Conservation (phyloP, 306 rosid species). For the Fagus crenata region DNA sequence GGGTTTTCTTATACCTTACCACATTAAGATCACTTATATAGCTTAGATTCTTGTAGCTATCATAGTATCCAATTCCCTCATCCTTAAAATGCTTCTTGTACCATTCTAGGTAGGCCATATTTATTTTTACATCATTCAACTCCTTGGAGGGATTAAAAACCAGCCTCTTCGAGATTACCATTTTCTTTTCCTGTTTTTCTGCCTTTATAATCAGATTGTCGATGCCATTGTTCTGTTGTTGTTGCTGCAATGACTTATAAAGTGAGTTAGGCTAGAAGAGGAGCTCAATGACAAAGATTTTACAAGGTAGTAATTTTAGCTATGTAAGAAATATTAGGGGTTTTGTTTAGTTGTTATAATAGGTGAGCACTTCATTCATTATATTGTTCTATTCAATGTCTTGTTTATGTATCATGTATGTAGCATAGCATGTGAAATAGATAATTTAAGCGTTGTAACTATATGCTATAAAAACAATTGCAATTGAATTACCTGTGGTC, state of each 20-base stretch:
- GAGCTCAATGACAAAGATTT: neutral
- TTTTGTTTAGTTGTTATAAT: no score
- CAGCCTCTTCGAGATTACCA: conserved; percentile 1
- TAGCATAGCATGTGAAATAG: neutral
- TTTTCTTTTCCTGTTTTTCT: conserved; percentile 1
- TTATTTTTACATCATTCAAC: conserved; percentile 36
- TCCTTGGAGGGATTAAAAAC: conserved; percentile 26
- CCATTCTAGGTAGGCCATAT: conserved; percentile 64
- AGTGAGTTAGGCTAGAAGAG: neutral
- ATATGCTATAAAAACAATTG: neutral
- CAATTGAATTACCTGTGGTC: conserved; percentile 37
- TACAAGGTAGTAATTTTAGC: neutral
- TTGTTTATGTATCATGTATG: neutral
- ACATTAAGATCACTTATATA: conserved; percentile 10
- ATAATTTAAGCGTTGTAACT: neutral
- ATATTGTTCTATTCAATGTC: neutral
- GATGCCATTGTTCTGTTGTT: conserved; percentile 3
- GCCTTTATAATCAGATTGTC: conserved; percentile 9
- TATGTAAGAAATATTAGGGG: neutral
- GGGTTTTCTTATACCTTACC: conserved; percentile 16
- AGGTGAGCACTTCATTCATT: neutral
- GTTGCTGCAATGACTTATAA: conserved; percentile 14
- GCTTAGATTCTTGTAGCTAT: conserved; percentile 35
- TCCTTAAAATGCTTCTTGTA: conserved; percentile 46
- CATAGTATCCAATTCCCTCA: conserved; percentile 48